Percentiles rank a stretch among this genome's conserved stretches.
Evolutionary conservation across 108 stramenopile genomes (phyloP).

Genomic region (Pseudonitzschia multiseries): DNA sequence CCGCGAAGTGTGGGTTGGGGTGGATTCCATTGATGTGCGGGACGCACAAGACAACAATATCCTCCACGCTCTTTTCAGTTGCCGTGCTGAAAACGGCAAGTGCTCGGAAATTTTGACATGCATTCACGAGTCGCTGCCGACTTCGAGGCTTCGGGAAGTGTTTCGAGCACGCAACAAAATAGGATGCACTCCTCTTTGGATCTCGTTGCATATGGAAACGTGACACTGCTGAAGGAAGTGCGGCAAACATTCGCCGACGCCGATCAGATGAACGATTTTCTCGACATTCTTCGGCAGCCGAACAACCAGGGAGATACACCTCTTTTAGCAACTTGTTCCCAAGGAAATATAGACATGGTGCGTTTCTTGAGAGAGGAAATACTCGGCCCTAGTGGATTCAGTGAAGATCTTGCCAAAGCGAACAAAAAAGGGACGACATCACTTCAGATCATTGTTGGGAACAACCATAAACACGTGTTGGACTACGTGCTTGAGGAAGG

Average conservation of each 20-base stretch:
- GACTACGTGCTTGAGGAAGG: slow-evolving; percentile 3
- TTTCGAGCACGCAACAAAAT: slow-evolving; percentile 8
- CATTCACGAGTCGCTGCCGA: neutral
- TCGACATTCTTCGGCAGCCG: neutral
- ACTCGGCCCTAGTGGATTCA: neutral
- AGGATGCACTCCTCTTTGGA: slow-evolving; percentile 21
- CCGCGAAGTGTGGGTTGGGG: neutral
- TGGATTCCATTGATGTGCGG: neutral
- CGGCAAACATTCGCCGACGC: neutral
- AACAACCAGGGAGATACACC: slow-evolving; percentile 17
- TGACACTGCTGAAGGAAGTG: slow-evolving; percentile 5
- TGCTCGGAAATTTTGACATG: slow-evolving; percentile 13
- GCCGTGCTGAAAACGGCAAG: neutral
- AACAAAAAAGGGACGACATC: slow-evolving; percentile 21
- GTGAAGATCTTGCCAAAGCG: neutral
- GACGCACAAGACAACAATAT: slow-evolving; percentile 15
- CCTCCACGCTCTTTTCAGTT: slow-evolving; percentile 18
- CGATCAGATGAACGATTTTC: neutral
- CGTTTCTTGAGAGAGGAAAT: slow-evolving; percentile 13
- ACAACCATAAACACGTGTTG: neutral
- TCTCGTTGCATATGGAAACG: slow-evolving; percentile 15
- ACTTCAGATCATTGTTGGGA: slow-evolving; percentile 12
- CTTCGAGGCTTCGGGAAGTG: neutral
- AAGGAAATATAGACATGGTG: slow-evolving; percentile 14
- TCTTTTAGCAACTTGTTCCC: slow-evolving; percentile 19